These are phyloP conservation scores for Xylariaceae sp. DNA, from an alignment of 2,329 filamentous ascomycete species.

Conservation along the genomic window DNA sequence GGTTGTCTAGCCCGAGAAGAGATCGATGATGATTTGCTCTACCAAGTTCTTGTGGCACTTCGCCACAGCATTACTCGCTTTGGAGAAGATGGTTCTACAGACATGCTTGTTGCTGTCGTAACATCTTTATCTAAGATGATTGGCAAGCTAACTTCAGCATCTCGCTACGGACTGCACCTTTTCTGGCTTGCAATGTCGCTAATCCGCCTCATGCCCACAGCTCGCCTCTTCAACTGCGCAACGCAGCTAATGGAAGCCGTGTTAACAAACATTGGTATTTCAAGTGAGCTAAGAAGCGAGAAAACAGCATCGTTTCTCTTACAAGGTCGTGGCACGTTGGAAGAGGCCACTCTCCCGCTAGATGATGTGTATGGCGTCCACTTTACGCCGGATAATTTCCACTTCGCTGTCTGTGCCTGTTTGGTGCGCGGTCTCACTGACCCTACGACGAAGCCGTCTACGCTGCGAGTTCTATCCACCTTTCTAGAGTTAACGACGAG, in stretches of 20 bases:
- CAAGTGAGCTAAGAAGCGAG: slow-evolving; percentile 64
- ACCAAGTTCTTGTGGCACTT: slow-evolving; percentile 73
- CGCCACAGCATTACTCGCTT: slow-evolving; percentile 70
- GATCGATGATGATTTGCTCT: slow-evolving; percentile 74
- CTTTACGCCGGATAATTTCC: slow-evolving; percentile 69
- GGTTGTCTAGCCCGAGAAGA: slow-evolving; percentile 74
- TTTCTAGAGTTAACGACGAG: slow-evolving; percentile 63
- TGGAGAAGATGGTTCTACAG: slow-evolving; percentile 67
- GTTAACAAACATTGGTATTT: slow-evolving; percentile 67
- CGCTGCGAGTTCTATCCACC: slow-evolving; percentile 66
- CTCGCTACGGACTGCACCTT: slow-evolving; percentile 71
- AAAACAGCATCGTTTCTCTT: slow-evolving; percentile 66
- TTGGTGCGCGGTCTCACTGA: slow-evolving; percentile 70
- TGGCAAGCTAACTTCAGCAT: slow-evolving; percentile 69
- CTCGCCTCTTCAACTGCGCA: slow-evolving; percentile 69
- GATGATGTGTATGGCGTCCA: slow-evolving; percentile 72
- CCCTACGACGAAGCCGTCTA: slow-evolving; percentile 63
- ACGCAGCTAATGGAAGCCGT: slow-evolving; percentile 70
- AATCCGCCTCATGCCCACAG: slow-evolving; percentile 65
- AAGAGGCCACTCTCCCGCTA: slow-evolving; percentile 66
- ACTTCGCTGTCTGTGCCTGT: slow-evolving; percentile 70
- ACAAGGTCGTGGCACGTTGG: slow-evolving; percentile 65
- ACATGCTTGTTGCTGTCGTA: slow-evolving; percentile 73
- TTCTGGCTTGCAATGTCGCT: slow-evolving; percentile 75
- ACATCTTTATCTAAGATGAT: slow-evolving; percentile 75